Percentiles rank a stretch among this genome's conserved stretches.
phyloP scores from a whole-genome alignment of 2,329 filamentous ascomycete species.

The Colletotrichum echinochloae region DNA sequence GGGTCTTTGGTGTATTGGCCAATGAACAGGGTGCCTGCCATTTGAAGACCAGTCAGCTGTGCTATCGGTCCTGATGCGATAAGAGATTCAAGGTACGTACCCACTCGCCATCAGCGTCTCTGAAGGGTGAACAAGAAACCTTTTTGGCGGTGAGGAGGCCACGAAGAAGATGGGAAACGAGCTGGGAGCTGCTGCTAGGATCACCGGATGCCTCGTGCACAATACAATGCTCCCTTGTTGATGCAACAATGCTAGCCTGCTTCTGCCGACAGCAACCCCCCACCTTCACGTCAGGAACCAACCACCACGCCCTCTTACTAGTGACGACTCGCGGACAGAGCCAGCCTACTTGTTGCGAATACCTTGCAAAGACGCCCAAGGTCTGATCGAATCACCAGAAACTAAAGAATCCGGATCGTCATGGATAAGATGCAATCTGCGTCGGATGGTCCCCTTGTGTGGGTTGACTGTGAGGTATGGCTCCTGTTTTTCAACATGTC shows the following conservation, averaged over 20 bases:
- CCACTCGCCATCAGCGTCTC: not conserved
- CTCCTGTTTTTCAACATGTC: not conserved
- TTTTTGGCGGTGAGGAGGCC: conserved; percentile 2
- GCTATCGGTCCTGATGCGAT: not conserved
- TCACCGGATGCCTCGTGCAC: not conserved
- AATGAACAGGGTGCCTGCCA: not conserved
- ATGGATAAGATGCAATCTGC: conserved; percentile 37
- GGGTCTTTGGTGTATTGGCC: not conserved
- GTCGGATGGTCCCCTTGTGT: conserved; percentile 75
- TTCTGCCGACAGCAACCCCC: not conserved
- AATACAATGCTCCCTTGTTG: not conserved
- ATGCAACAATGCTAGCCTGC: not conserved
- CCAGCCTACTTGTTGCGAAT: conserved; percentile 6
- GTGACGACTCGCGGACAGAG: conserved; percentile 1
- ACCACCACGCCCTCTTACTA: not conserved
- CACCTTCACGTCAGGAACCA: not conserved
- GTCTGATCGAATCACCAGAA: not conserved
- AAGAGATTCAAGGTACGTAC: not conserved
- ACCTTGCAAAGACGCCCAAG: not conserved
- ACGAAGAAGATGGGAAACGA: not conserved
- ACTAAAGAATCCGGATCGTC: not conserved
- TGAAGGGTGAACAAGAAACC: too few species aligned
- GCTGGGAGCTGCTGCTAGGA: not conserved
- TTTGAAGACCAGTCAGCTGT: not conserved
- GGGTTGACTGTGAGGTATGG: conserved; percentile 79